Evolutionary conservation across 169 alveolate genomes (phyloP).

Genomic region (Fabrea salina): DNA sequence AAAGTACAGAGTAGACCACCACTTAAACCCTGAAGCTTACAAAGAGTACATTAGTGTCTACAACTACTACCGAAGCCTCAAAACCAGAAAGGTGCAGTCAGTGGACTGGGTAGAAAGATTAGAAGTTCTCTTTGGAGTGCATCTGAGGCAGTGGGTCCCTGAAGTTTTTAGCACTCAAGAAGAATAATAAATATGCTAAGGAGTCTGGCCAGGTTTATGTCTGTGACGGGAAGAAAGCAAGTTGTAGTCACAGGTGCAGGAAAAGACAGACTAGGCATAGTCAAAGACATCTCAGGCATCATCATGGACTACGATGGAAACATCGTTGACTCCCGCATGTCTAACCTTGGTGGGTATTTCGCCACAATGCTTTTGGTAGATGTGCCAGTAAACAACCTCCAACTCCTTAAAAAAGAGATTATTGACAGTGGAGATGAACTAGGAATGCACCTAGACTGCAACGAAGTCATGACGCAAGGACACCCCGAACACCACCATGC

Average conservation of each 20-base stretch:
- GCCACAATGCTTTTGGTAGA: constrained; percentile 14
- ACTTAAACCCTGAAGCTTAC: neutral
- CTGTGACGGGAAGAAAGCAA: neutral
- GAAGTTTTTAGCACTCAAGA: too few relatives aligned
- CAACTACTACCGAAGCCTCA: neutral
- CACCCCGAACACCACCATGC: neutral
- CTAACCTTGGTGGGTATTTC: neutral
- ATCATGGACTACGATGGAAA: constrained; percentile 27
- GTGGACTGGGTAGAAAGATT: neutral
- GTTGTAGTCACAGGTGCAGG: constrained; percentile 19
- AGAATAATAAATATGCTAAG: too few relatives aligned
- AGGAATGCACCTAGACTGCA: neutral
- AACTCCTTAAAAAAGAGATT: neutral
- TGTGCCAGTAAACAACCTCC: neutral
- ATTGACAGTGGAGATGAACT: neutral
- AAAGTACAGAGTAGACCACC: neutral
- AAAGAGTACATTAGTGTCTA: neutral
- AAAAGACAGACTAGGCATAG: constrained; percentile 21
- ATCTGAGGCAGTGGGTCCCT: neutral
- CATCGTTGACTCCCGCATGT: constrained; percentile 23
- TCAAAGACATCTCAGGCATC: constrained; percentile 7
- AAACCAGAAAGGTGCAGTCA: neutral
- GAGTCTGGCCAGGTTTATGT: neutral
- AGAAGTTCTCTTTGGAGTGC: neutral
- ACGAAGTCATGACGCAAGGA: neutral